These are phyloP conservation scores for Cordyceps cicadae DNA, from an alignment of 2,329 filamentous ascomycete species.

Conservation along the genomic window DNA sequence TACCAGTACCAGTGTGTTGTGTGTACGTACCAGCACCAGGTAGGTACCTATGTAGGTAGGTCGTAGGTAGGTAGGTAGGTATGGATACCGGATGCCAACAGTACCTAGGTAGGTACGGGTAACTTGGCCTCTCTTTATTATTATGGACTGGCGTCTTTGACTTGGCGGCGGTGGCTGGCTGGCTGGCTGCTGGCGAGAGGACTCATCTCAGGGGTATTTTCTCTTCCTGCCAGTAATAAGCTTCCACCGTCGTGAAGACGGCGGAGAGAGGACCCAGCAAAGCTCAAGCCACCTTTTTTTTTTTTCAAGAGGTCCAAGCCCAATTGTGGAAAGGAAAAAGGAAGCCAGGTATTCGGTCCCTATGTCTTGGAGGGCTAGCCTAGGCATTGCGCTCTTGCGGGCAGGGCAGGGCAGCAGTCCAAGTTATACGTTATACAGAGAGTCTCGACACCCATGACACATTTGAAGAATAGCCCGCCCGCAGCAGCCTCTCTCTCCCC, in stretches of 20 bases:
- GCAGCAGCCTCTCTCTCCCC: not conserved
- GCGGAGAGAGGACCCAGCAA: not conserved
- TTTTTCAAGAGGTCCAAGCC: constrained; percentile 2
- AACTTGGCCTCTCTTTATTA: too few species aligned
- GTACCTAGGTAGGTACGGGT: too few species aligned
- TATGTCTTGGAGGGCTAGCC: not conserved
- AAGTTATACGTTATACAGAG: not conserved
- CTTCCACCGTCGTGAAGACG: not conserved
- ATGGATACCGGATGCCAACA: not conserved
- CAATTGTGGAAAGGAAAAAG: not conserved
- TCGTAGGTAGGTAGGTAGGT: too few species aligned
- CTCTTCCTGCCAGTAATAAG: too few species aligned
- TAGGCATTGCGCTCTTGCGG: not conserved
- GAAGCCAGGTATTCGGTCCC: not conserved
- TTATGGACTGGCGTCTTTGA: too few species aligned
- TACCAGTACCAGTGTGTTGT: too few species aligned
- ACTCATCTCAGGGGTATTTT: too few species aligned
- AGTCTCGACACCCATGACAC: not conserved
- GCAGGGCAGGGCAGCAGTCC: not conserved
- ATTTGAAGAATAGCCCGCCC: not conserved
- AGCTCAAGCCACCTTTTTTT: not conserved
- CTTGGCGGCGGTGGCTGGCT: not conserved
- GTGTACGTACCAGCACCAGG: too few species aligned
- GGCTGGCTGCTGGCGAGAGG: too few species aligned
- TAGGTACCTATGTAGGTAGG: too few species aligned